Evolutionary conservation across 2,329 filamentous ascomycete species (phyloP).

Genomic region (Blumeriella jaapii): DNA sequence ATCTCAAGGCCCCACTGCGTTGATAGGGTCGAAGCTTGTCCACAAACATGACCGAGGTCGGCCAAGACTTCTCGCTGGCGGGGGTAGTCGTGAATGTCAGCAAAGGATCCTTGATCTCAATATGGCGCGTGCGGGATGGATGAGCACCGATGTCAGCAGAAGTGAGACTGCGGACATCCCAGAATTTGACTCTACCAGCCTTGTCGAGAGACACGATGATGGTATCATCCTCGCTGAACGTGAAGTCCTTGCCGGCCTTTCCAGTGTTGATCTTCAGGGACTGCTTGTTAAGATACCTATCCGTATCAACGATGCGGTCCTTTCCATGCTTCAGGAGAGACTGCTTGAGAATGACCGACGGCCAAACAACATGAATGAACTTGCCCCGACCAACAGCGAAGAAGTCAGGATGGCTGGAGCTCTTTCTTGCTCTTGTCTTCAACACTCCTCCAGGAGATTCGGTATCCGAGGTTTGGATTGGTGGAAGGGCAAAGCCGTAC

Average conservation of each 20-base stretch:
- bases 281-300: slow-evolving; percentile 76
- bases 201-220: slow-evolving; percentile 94
- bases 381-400: slow-evolving; percentile 95
- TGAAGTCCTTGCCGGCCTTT: slow-evolving; percentile 97
- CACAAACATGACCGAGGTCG: slow-evolving; percentile 88
- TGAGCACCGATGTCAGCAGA: slow-evolving; percentile 27
- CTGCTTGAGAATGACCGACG: slow-evolving; percentile 49
- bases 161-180: slow-evolving; percentile 80
- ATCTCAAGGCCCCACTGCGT: slow-evolving; percentile 80
- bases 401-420: slow-evolving; percentile 79
- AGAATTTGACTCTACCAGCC: slow-evolving; percentile 92
- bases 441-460: slow-evolving; percentile 85
- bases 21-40: slow-evolving; percentile 92
- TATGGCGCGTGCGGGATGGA: slow-evolving; percentile 20
- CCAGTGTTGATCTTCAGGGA: slow-evolving; percentile 90
- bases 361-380: slow-evolving; percentile 82
- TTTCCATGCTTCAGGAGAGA: slow-evolving; percentile 51
- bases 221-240: slow-evolving; percentile 92
- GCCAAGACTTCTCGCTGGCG: slow-evolving; percentile 87
- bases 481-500: slow-evolving; percentile 80
- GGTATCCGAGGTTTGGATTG: slow-evolving; percentile 74
- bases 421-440: slow-evolving; percentile 89
- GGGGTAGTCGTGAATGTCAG: slow-evolving; percentile 79
- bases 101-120: slow-evolving; percentile 77
- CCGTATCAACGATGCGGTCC: slow-evolving; percentile 68